phyloP scores from a whole-genome alignment of 495 filamentous ascomycete genomes.

The Annulohypoxylon nitens region DNA sequence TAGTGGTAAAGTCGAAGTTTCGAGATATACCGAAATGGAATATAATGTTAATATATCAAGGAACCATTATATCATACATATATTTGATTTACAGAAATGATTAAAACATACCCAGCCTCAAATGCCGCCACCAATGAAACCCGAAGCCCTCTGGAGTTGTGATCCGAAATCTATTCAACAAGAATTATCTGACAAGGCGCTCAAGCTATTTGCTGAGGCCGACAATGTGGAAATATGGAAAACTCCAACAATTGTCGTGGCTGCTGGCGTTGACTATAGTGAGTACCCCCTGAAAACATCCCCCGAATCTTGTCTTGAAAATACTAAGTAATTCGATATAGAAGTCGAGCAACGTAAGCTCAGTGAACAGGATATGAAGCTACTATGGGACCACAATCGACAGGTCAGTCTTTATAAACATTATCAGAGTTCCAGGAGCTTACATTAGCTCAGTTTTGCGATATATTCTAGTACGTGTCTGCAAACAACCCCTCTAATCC shows the following conservation, averaged over 20 bases:
- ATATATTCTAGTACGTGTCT: not conserved
- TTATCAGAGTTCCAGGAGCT: not conserved
- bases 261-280: not conserved
- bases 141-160: conserved; percentile 3
- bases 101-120: not conserved
- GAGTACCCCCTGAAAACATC: not conserved
- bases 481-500: not conserved
- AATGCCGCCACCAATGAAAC: not conserved
- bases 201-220: not conserved
- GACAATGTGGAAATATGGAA: conserved; percentile 1
- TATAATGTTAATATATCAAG: not conserved
- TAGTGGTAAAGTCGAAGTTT: not conserved
- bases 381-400: not conserved
- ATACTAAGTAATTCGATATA: not conserved
- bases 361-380: not conserved
- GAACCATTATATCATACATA: not conserved
- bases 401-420: not conserved
- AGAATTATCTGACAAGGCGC: not conserved
- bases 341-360: not conserved
- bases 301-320: not conserved
- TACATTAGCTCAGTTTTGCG: not conserved
- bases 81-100: not conserved
- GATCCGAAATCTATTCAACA: not conserved
- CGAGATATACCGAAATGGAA: not conserved
- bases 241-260: not conserved